phyloP scores from a whole-genome alignment of 108 stramenopile species.

The Chaetoceros muelleri region DNA sequence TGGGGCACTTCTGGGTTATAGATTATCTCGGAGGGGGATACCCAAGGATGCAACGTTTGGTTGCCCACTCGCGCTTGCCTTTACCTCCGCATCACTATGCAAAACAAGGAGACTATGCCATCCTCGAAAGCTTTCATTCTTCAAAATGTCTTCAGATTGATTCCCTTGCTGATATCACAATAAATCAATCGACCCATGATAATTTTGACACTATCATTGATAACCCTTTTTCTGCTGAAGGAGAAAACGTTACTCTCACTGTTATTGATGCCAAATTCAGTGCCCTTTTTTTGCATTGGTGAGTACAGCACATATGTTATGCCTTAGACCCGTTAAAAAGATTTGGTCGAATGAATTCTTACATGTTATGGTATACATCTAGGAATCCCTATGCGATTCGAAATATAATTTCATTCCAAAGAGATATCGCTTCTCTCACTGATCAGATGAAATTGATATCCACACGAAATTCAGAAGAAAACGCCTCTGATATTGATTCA shows the following conservation, averaged over 20 bases:
- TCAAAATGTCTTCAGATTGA: background rate
- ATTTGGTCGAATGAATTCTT: no score
- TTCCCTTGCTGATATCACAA: background rate
- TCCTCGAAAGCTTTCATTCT: background rate
- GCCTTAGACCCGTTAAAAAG: no score
- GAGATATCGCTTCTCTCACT: background rate
- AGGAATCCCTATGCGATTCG: background rate
- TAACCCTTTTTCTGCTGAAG: background rate
- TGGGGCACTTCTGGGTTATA: conserved; percentile 85
- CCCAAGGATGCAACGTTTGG: conserved; percentile 42
- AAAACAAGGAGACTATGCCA: conserved; percentile 23
- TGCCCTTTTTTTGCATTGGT: conserved; percentile 36
- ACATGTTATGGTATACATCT: no score
- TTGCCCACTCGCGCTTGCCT: conserved; percentile 72
- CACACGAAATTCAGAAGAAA: no score
- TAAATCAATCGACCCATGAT: background rate
- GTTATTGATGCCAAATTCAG: conserved; percentile 36
- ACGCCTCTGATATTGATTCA: no score
- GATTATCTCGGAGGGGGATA: conserved; percentile 34
- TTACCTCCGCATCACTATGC: conserved; percentile 35
- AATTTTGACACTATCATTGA: background rate
- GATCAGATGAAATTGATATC: conserved; percentile 15
- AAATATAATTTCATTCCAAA: background rate
- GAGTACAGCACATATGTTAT: no score
- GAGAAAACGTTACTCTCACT: conserved; percentile 3